Base-by-base conservation (phyloP, 2,329 filamentous ascomycete species). In the Penicillium sp. region DNA sequence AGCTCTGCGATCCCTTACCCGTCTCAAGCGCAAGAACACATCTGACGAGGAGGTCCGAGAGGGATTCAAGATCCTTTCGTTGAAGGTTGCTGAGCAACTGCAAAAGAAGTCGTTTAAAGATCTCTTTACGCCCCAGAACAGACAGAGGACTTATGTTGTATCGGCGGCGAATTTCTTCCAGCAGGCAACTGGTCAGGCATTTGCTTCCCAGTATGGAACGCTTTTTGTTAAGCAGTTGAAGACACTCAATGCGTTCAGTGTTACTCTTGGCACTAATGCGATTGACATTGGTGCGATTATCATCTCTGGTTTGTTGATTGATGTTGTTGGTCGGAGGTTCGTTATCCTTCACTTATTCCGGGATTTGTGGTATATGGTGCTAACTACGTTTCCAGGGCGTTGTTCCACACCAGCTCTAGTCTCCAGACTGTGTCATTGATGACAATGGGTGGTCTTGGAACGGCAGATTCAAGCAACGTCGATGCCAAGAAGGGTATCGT, bases 371-470 rank as follows among this genome's bases (percentile, higher is more conserved):
- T 24, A 55, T 24, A 13, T 26, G 44, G 14, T 14, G 44, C 54
- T 49, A 5, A 31, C 7, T 21, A 29, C 22, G 4, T 19, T 27
- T 26, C 8, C 13, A 59, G 57, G 6, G 37, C 39, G 10, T 51
- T 59, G 7, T 59, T 59, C 35, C 54, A 56, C 10, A 54, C 68
- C 13, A 69, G 71, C 2, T 65, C 66, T 0, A 45, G 56, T 11
- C 42, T 75, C 13, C 74, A 76, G 47, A 61, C 65, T 1, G 57
- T 56, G 5, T 63, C 64, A 4, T 62, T 76, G 2, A 64, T 76
- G 19, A 68, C 70, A 7, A 76, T 78, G 74, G 76, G 72, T 24
- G 74, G 68, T 2, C 62, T 77, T 10, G 75, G 74, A 14, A 69
- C 69, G 42, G 39, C 54, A 63, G 39, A 70, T 67, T 19, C 58